These are phyloP conservation scores for Symbiotaphrina buchneri DNA, from an alignment of 495 filamentous ascomycete species.

Conservation along the genomic window DNA sequence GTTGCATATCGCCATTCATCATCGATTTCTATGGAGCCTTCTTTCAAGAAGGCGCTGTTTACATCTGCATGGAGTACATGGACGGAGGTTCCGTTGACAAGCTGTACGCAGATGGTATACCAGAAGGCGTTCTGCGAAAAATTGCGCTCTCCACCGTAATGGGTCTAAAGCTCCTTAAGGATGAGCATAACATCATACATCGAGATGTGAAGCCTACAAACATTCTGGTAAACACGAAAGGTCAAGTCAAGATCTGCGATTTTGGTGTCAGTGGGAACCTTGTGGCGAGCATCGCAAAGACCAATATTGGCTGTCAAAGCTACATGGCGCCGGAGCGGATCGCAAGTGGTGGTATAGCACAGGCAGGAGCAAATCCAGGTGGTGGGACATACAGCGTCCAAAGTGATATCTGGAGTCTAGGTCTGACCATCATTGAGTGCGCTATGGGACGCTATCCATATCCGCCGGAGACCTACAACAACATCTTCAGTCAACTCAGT, in stretches of 20 bases:
- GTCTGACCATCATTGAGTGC: slow-evolving; percentile 89
- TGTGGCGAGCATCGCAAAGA: slow-evolving; percentile 93
- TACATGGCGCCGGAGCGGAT: slow-evolving; percentile 99
- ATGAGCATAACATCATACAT: slow-evolving; percentile 99
- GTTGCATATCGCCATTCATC: slow-evolving; percentile 85
- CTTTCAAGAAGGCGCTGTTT: slow-evolving; percentile 96
- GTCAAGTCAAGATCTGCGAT: slow-evolving; percentile 95
- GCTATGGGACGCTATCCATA: slow-evolving; percentile 92
- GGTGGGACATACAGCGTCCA: slow-evolving; percentile 92
- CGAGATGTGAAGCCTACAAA: slow-evolving; percentile 98
- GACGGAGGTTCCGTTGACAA: slow-evolving; percentile 98
- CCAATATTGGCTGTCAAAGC: slow-evolving; percentile 97
- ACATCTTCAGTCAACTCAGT: slow-evolving; percentile 92
- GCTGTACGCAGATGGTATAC: slow-evolving; percentile 79
- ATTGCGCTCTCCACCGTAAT: slow-evolving; percentile 78
- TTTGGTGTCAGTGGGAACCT: slow-evolving; percentile 95
- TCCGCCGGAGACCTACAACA: slow-evolving; percentile 93
- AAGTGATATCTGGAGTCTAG: slow-evolving; percentile 94
- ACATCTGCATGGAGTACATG: slow-evolving; percentile 99
- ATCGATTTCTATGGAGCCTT: slow-evolving; percentile 98
- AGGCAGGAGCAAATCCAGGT: slow-evolving; percentile 41
- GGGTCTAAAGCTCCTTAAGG: slow-evolving; percentile 82
- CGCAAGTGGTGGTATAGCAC: slow-evolving; percentile 59
- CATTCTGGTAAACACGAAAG: slow-evolving; percentile 72
- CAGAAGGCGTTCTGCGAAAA: slow-evolving; percentile 74